Conservation (phyloP, 2,329 filamentous ascomycete species). For the Zymoseptoria tritici region DNA sequence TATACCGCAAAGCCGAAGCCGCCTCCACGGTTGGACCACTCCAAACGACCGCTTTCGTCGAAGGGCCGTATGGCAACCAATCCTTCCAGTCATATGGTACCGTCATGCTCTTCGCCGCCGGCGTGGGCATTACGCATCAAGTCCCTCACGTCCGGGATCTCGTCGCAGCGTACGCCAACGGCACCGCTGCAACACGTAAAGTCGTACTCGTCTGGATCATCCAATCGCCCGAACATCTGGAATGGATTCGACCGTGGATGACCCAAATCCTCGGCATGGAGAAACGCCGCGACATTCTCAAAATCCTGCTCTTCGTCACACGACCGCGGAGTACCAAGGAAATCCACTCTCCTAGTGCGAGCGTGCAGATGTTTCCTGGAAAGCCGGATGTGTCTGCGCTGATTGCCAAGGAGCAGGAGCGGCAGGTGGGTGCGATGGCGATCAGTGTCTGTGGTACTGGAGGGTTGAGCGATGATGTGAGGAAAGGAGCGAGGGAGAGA, state of each 20-base stretch:
- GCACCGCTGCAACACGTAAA: conserved; percentile 68
- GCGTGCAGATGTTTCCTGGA: conserved; percentile 87
- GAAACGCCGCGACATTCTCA: conserved; percentile 71
- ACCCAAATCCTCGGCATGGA: conserved; percentile 75
- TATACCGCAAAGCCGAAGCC: conserved; percentile 60
- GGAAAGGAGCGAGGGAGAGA: conserved; percentile 56
- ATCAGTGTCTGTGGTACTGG: conserved; percentile 75
- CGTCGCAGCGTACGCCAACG: conserved; percentile 52
- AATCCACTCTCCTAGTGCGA: conserved; percentile 66
- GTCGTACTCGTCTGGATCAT: conserved; percentile 89
- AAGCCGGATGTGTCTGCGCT: conserved; percentile 74
- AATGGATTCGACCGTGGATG: conserved; percentile 93
- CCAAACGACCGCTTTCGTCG: conserved; percentile 64
- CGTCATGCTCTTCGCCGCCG: conserved; percentile 80
- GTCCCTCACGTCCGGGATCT: conserved; percentile 75
- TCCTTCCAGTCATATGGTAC: conserved; percentile 88
- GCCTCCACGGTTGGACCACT: conserved; percentile 48
- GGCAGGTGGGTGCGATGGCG: conserved; percentile 80
- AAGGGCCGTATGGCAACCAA: conserved; percentile 79
- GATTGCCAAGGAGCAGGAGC: conserved; percentile 71
- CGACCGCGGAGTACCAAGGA: conserved; percentile 76
- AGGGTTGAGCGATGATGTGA: conserved; percentile 65
- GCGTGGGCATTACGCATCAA: conserved; percentile 92
- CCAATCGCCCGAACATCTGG: conserved; percentile 77
- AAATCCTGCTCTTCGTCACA: conserved; percentile 85